Percentiles rank a stretch among this genome's conserved stretches.
phyloP scores from a whole-genome alignment of 1,139 yeast species.

The Ashbya aceris region DNA sequence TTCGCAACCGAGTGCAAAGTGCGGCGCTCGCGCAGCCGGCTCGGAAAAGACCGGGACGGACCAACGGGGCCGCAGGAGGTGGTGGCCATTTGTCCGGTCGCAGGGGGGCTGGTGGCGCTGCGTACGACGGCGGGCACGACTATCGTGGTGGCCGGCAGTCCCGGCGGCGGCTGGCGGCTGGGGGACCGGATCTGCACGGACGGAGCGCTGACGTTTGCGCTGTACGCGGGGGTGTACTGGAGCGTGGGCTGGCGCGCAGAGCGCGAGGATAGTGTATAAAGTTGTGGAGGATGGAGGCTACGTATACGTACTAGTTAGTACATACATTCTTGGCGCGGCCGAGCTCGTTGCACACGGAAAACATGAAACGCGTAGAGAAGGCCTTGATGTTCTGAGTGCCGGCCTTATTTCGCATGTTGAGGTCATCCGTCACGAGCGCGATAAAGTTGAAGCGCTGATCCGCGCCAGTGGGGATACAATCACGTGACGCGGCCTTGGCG shows the following conservation, averaged over 20 bases:
- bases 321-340: slow-evolving; percentile 21
- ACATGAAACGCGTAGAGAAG: slow-evolving; percentile 28
- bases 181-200: slow-evolving; percentile 1
- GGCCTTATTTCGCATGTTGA: slow-evolving; percentile 61
- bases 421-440: slow-evolving; percentile 61
- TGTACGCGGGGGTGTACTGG: slow-evolving; percentile 1
- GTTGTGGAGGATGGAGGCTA: too few relatives aligned
- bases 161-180: neutral
- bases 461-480: slow-evolving; percentile 7
- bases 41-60: neutral
- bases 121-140: neutral
- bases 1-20: slow-evolving; percentile 3
- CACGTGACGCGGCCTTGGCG: slow-evolving; percentile 7
- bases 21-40: slow-evolving; percentile 1
- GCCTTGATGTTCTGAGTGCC: slow-evolving; percentile 45
- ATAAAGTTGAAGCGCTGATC: slow-evolving; percentile 41
- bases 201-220: slow-evolving; percentile 1
- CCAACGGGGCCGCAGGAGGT: neutral
- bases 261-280: neutral
- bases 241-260: neutral
- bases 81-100: slow-evolving; percentile 2
- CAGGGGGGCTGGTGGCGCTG: neutral
- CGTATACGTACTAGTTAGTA: slow-evolving; percentile 16
- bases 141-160: neutral
- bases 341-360: slow-evolving; percentile 25